Evolutionary conservation across 2,329 filamentous ascomycete species (phyloP).

Genomic region (Ophiostoma sp.): DNA sequence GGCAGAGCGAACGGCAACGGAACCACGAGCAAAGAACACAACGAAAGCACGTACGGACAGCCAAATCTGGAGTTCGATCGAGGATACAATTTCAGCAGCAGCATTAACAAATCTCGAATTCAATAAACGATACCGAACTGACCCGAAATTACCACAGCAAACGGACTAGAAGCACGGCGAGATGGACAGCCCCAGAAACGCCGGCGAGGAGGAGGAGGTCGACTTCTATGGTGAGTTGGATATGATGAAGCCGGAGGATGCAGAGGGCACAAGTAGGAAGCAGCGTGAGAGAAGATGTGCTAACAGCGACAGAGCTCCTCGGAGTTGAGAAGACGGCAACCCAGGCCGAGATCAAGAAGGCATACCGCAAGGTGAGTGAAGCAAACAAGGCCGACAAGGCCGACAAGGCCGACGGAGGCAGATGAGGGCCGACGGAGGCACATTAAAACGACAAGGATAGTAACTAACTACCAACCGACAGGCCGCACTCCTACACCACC

Average conservation of each 20-base stretch:
- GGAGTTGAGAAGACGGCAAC: conserved; percentile 66
- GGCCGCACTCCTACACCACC: conserved; percentile 84
- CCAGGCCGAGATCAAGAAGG: conserved; percentile 84
- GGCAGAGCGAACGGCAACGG: background rate
- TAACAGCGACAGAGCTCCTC: conserved; percentile 60
- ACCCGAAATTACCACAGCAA: background rate
- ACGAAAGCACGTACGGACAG: background rate
- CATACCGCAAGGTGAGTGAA: conserved; percentile 77
- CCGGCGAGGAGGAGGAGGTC: conserved; percentile 41
- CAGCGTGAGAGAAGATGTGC: background rate
- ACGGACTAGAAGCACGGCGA: background rate
- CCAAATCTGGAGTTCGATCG: background rate
- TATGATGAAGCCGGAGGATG: background rate
- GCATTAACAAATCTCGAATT: background rate
- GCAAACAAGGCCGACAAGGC: background rate
- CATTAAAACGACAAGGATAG: background rate
- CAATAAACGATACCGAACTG: background rate
- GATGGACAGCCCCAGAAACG: conserved; percentile 5
- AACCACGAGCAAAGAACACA: background rate
- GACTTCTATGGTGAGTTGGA: conserved; percentile 51
- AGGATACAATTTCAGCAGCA: background rate
- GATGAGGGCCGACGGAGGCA: background rate
- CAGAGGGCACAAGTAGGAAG: background rate
- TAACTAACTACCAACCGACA: conserved; percentile 35
- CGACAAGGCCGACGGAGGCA: background rate